Percentiles rank a stretch among this genome's conserved stretches.
phyloP scores from a whole-genome alignment of 495 filamentous ascomycete genomes.

The Lophiotrema nucula region DNA sequence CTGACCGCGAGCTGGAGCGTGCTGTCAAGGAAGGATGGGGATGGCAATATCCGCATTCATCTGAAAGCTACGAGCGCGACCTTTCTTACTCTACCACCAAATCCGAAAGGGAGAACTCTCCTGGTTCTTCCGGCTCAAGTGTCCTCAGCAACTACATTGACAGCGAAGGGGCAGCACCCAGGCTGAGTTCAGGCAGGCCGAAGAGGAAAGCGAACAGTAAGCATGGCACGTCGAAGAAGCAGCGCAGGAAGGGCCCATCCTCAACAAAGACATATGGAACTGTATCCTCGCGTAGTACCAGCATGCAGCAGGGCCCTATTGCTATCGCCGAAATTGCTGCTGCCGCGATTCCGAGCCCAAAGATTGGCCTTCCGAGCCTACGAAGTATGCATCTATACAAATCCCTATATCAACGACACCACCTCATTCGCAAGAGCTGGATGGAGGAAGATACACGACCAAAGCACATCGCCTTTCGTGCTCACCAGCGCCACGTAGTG shows the following conservation, averaged over 20 bases:
- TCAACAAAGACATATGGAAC: conserved; percentile 38
- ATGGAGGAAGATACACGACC: conserved; percentile 81
- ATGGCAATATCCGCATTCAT: conserved; percentile 85
- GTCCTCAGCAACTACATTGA: conserved; percentile 3
- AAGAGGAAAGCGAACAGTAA: conserved; percentile 58
- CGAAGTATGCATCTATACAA: conserved; percentile 90
- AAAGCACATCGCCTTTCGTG: conserved; percentile 92
- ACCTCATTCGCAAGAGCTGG: conserved; percentile 87
- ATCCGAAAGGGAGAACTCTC: conserved; percentile 24
- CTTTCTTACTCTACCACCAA: conserved; percentile 41
- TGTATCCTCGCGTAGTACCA: conserved; percentile 44
- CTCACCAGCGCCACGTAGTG: conserved; percentile 93
- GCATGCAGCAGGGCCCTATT: conserved; percentile 67
- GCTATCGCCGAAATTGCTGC: conserved; percentile 81
- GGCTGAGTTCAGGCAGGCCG: conserved; percentile 41
- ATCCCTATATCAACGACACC: conserved; percentile 88
- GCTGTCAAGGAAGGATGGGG: conserved; percentile 96
- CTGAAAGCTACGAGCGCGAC: conserved; percentile 76
- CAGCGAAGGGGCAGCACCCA: conserved; percentile 18
- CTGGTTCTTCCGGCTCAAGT: conserved; percentile 16
- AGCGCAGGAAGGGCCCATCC: conserved; percentile 50
- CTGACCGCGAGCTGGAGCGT: conserved; percentile 78
- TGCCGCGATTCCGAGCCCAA: conserved; percentile 75
- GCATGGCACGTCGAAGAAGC: conserved; percentile 38
- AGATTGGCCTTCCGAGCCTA: conserved; percentile 73